Evolutionary conservation across 2,329 filamentous ascomycete genomes (phyloP).

Genomic region (Chaetomium olivaceum): DNA sequence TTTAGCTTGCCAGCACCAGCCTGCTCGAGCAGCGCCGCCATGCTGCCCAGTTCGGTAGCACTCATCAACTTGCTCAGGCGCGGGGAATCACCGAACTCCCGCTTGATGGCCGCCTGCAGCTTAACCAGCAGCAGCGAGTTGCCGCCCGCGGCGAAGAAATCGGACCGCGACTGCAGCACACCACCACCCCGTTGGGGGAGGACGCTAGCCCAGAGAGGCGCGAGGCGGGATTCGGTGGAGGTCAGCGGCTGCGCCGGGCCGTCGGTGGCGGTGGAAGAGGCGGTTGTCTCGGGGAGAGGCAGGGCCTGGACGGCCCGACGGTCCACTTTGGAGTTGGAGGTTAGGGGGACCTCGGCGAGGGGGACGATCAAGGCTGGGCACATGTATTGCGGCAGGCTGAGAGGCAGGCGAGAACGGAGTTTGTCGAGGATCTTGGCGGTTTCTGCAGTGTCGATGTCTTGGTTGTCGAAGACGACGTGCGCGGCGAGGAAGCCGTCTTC

Average conservation of each 20-base stretch:
- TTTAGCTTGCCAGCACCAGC: not conserved
- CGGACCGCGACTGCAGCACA: not conserved
- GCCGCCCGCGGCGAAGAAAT: constrained; percentile 9
- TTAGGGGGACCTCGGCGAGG: constrained; percentile 1
- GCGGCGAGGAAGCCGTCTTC: constrained; percentile 3
- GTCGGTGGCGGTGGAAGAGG: not conserved
- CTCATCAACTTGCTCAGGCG: constrained; percentile 7
- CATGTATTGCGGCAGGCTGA: constrained; percentile 13
- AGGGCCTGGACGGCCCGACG: constrained; percentile 1
- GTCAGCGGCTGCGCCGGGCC: not conserved
- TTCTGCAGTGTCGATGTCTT: not conserved
- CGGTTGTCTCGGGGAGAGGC: not conserved
- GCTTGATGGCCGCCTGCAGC: constrained; percentile 5
- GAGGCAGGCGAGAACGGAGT: not conserved
- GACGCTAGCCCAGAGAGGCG: not conserved
- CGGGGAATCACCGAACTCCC: not conserved
- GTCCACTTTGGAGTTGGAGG: constrained; percentile 2
- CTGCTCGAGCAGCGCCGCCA: not conserved
- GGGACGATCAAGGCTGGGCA: not conserved
- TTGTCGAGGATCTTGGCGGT: not conserved
- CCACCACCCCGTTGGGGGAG: not conserved
- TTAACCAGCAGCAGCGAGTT: constrained; percentile 13
- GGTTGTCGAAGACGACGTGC: constrained; percentile 4
- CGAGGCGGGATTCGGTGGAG: not conserved
- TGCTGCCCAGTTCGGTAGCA: not conserved